Evolutionary conservation across 768 basidiomycete genomes (phyloP).

Genomic region (Russula sp.): DNA sequence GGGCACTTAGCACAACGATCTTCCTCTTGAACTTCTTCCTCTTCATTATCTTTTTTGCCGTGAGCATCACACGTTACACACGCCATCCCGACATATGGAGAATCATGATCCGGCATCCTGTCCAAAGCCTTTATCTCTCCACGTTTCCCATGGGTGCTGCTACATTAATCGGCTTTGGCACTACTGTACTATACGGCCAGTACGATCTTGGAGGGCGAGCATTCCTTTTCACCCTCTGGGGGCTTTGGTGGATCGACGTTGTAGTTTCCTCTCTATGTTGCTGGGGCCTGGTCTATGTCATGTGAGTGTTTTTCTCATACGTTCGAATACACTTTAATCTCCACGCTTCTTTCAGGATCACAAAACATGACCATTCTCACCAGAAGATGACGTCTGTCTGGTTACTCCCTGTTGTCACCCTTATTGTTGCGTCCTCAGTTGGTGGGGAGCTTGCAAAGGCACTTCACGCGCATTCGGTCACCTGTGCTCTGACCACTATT

Average conservation of each 20-base stretch:
- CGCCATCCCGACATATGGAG: constrained; percentile 50
- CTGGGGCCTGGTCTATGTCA: constrained; percentile 60
- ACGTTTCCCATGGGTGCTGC: constrained; percentile 58
- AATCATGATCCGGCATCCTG: constrained; percentile 49
- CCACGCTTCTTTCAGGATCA: constrained; percentile 2
- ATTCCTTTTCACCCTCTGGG: constrained; percentile 59
- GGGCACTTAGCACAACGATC: constrained; percentile 46
- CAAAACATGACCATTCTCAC: constrained; percentile 51
- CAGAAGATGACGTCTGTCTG: constrained; percentile 58
- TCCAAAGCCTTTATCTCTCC: constrained; percentile 49
- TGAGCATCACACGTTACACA: constrained; percentile 51
- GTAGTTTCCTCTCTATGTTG: constrained; percentile 54
- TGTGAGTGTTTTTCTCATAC: constrained; percentile 44
- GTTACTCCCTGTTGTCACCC: constrained; percentile 74
- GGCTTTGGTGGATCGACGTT: constrained; percentile 67
- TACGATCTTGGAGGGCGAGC: constrained; percentile 49
- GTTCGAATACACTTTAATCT: neutral
- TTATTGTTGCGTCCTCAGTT: constrained; percentile 66
- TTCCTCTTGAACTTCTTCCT: constrained; percentile 53
- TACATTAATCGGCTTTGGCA: constrained; percentile 54
- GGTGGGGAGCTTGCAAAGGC: constrained; percentile 58
- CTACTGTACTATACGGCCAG: constrained; percentile 44
- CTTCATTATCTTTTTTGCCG: constrained; percentile 42
- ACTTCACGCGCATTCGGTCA: constrained; percentile 45
- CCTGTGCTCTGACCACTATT: constrained; percentile 54